A percentile compares a stretch with the other conserved stretches of the same genome.
These are phyloP conservation scores for Entophlyctis luteolus DNA, from an alignment of 192 early-diverging fungal genomes.

Conservation along the genomic window DNA sequence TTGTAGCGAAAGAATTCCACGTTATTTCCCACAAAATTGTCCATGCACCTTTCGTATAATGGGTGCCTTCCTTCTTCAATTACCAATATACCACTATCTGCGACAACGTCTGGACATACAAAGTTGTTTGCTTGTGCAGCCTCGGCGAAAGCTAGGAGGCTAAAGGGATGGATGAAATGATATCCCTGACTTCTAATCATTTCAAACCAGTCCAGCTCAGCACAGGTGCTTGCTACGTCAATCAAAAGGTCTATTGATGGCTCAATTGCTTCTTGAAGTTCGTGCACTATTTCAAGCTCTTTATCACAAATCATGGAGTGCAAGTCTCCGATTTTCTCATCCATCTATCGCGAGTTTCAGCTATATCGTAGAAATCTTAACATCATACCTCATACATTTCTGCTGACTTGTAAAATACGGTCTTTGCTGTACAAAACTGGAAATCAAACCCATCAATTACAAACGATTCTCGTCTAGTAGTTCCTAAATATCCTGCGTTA, in stretches of 20 bases:
- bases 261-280: conserved; percentile 58
- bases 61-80: conserved; percentile 70
- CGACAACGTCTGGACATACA: conserved; percentile 52
- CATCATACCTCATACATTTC: conserved; percentile 42
- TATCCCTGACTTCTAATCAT: not conserved
- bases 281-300: conserved; percentile 78
- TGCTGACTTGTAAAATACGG: conserved; percentile 69
- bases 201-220: conserved; percentile 69
- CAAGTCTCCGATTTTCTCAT: conserved; percentile 77
- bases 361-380: not conserved
- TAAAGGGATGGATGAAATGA: conserved; percentile 19
- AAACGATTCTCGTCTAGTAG: conserved; percentile 9
- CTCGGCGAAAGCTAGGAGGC: conserved; percentile 61
- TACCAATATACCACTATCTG: conserved; percentile 45
- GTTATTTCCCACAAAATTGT: conserved; percentile 72
- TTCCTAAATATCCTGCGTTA: not conserved
- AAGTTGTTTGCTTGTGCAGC: conserved; percentile 57
- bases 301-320: conserved; percentile 78
- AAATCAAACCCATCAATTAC: conserved; percentile 15
- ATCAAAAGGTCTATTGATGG: conserved; percentile 39
- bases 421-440: conserved; percentile 65
- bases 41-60: conserved; percentile 54
- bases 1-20: conserved; percentile 39
- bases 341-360: conserved; percentile 50
- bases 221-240: conserved; percentile 34